Base-by-base conservation (phyloP, 805 yeast species). In the Pichia sporocuriosa region DNA sequence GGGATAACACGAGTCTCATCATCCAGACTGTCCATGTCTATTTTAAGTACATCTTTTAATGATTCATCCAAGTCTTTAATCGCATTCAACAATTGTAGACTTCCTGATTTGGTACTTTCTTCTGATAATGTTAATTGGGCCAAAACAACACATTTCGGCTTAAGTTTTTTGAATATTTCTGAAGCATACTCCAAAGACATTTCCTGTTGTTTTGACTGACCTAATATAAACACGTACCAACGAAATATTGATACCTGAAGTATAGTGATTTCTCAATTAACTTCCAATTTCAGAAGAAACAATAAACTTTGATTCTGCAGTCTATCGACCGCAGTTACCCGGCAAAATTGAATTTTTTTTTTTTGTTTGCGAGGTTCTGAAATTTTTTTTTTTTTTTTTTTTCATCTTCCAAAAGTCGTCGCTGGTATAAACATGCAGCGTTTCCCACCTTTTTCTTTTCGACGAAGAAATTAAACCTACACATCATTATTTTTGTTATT, bases 121-220 rank as follows among this genome's bases (percentile, higher is more conserved):
- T 73, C 70, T 6, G 70, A 58, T 39, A 74, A 65, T 1, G 75
- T 63, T 4, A 66, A 40, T 36, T 65, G 63, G 0, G 79, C 73
- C 6, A 74, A 51, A 3, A 48, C 57, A 10, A 73, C 65, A 58
- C 80, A 74, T 25, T 51, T 45, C 0, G 70, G 72, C 38, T 66
- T 65, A 32, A 74, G 41, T 24, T 49, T 50, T 10, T 42, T 42
- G 36, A 56, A 56, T 5, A 58, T 38, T 13, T 27, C 32, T 1
- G 35, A 41, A n/a, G 50, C 50, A 4, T 33, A 22, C 16, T 43
- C 43, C 15, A 26, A 17, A 24, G 19, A 27, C 40, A 25, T 26
- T 26, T 8, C 29, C 29, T 5, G 10, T 13, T 12, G 29, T 7
- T n/a, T n/a, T n/a, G n/a, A n/a, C n/a, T n/a, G n/a, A n/a, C n/a